phyloP scores from a whole-genome alignment of 148 eudicot genomes.

The Suaeda aralocaspica region DNA sequence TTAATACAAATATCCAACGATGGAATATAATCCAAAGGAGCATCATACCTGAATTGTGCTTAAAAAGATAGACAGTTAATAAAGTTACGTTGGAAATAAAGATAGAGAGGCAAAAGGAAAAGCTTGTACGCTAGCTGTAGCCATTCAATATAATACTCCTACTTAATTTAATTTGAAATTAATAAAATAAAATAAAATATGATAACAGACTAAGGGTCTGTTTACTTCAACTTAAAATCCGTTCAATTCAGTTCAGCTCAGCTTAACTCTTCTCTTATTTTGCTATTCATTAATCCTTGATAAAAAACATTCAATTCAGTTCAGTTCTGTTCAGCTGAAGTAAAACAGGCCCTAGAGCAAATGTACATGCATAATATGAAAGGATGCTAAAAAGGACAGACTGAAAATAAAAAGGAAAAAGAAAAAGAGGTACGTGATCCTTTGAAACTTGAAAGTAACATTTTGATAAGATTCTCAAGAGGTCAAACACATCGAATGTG shows the following conservation, averaged over 20 bases:
- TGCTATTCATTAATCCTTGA: too few species aligned
- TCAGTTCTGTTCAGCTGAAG: too few species aligned
- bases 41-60: slow-evolving; percentile 16
- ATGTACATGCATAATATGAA: background rate
- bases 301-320: too few species aligned
- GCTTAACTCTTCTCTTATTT: too few species aligned
- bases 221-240: too few species aligned
- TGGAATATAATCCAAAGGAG: slow-evolving; percentile 13
- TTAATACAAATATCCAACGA: too few species aligned
- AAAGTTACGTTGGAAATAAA: slow-evolving; percentile 6
- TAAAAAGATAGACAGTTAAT: slow-evolving; percentile 18
- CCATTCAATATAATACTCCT: background rate
- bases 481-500: background rate
- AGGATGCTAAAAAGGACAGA: background rate
- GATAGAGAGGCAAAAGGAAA: slow-evolving; percentile 16
- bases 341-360: too few species aligned
- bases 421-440: background rate
- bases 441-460: slow-evolving; percentile 1
- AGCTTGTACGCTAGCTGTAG: slow-evolving; percentile 29
- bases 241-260: too few species aligned
- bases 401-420: background rate
- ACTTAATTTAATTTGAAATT: background rate
- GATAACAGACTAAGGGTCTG: too few species aligned
- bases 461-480: background rate
- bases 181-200: too few species aligned